These are phyloP conservation scores for Fusarium nisikadoi DNA, from an alignment of 2,329 filamentous ascomycete genomes.

Conservation along the genomic window DNA sequence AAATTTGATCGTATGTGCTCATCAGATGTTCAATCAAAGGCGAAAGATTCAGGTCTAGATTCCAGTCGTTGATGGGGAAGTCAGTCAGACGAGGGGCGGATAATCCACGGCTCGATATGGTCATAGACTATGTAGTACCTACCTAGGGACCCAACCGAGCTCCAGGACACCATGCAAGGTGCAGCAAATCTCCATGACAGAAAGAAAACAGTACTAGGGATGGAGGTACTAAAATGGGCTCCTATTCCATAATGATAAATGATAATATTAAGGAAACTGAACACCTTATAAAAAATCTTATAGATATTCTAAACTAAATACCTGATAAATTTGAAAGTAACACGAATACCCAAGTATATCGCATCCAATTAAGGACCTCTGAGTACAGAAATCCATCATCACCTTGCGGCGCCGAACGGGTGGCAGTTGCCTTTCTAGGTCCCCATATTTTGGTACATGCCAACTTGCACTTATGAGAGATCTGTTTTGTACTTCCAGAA, in stretches of 20 bases:
- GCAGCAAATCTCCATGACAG: neutral
- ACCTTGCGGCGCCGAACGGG: slow-evolving; percentile 12
- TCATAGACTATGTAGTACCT: neutral
- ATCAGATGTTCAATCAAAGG: slow-evolving; percentile 12
- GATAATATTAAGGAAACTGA: neutral
- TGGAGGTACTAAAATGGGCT: neutral
- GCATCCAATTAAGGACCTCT: neutral
- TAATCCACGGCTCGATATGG: neutral
- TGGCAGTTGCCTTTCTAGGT: slow-evolving; percentile 34
- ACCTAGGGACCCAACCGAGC: slow-evolving; percentile 14
- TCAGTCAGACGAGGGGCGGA: slow-evolving; percentile 21
- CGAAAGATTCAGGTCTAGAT: slow-evolving; percentile 26
- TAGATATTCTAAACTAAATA: too few relatives aligned
- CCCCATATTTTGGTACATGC: slow-evolving; percentile 41
- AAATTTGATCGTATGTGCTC: slow-evolving; percentile 6
- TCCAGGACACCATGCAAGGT: slow-evolving; percentile 3
- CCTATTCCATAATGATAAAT: too few relatives aligned
- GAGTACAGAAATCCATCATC: slow-evolving; percentile 15
- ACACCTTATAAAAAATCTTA: neutral
- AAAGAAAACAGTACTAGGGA: neutral
- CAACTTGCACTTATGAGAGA: slow-evolving; percentile 46
- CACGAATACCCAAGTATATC: neutral
- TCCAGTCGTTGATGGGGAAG: slow-evolving; percentile 28
- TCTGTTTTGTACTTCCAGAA: slow-evolving; percentile 43
- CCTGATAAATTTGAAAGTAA: neutral